Percentiles rank a stretch among this genome's conserved stretches.
phyloP scores from a whole-genome alignment of 345 rosid genomes.

The Clarkia xantiana region DNA sequence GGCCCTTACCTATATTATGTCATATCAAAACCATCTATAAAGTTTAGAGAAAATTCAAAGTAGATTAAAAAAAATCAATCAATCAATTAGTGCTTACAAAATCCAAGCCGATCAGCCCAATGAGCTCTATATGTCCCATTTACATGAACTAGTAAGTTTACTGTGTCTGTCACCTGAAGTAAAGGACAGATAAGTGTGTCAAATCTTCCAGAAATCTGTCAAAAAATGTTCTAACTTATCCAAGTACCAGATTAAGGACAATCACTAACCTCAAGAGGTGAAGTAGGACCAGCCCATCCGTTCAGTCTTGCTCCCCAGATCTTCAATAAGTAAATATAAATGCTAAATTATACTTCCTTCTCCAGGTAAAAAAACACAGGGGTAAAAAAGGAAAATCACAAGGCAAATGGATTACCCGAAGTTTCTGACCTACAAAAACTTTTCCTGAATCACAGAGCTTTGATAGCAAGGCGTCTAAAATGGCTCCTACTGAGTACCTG shows the following conservation, averaged over 20 bases:
- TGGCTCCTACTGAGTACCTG: constrained; percentile 74
- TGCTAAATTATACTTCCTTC: constrained; percentile 7
- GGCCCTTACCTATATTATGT: constrained; percentile 42
- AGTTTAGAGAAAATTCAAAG: not conserved
- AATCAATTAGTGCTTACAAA: constrained; percentile 42
- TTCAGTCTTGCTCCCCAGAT: constrained; percentile 70
- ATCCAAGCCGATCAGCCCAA: constrained; percentile 87
- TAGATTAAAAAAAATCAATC: constrained; percentile 4
- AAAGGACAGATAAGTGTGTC: constrained; percentile 8
- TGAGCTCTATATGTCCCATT: constrained; percentile 94
- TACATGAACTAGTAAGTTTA: constrained; percentile 48
- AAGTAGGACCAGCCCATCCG: constrained; percentile 81
- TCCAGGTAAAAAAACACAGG: constrained; percentile 5
- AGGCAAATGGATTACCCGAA: constrained; percentile 39
- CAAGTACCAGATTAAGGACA: constrained; percentile 9
- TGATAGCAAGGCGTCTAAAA: constrained; percentile 48
- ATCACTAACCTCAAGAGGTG: constrained; percentile 70
- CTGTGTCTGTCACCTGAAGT: constrained; percentile 50
- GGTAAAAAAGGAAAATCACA: constrained; percentile 10
- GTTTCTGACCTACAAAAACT: constrained; percentile 79
- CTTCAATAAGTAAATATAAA: constrained; percentile 32
- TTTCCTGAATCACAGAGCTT: constrained; percentile 58
- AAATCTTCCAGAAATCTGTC: not conserved
- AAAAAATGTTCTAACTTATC: constrained; percentile 6
- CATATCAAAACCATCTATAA: not conserved